Evolutionary conservation across 495 filamentous ascomycete species (phyloP), one percentile per base, ranked within the genome.

Genomic region (Staphylotrichum longicolle): DNA sequence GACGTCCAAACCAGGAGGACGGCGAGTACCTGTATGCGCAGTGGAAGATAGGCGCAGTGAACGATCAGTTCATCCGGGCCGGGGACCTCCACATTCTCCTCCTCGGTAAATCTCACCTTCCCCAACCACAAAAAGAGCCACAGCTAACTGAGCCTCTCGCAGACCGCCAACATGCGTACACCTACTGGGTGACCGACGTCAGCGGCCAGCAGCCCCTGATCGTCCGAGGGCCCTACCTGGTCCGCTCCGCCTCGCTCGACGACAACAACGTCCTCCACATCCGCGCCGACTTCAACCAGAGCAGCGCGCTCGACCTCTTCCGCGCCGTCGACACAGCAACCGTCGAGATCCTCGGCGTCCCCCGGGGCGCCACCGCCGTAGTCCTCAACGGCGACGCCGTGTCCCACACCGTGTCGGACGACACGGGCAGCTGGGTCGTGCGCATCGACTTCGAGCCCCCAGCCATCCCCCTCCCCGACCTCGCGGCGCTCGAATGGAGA

Each of bases 151-250:
- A 27, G 20, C 37, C 37, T 6, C 37, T 10, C 37, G 6, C 48
- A 70, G 85, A 88, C 65, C 82, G 88, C n/a, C 86, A 88, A 71
- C 75, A 81, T n/a, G 88, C 86, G 0, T 91, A 91, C 73, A 85
- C 88, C 65, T 90, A 87, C 78, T 91, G 88, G 88, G 80, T 82
- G 11, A 81, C 86, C 2, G 76, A 88, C 60, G 68, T 86, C 10
- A 72, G 72, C 0, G 61, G 52, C 40, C 6, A 10, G 6, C 35
- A 44, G 2, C 64, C 83, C 0, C 73, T 90, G 4, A 88, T 92
- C 58, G 77, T 91, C 60, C 82, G 87, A 59, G 90, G 86, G 0
- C 86, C 87, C 6, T 91, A 92, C 66, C 85, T 93, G n/a, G 77
- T 92, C 35, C 84, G 90, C 12, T 84, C 77, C 7, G 87, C 85